Percentiles rank a stretch among this genome's conserved stretches.
phyloP scores from a whole-genome alignment of 164 flowering plant species.

The Kingdonia uniflora region DNA sequence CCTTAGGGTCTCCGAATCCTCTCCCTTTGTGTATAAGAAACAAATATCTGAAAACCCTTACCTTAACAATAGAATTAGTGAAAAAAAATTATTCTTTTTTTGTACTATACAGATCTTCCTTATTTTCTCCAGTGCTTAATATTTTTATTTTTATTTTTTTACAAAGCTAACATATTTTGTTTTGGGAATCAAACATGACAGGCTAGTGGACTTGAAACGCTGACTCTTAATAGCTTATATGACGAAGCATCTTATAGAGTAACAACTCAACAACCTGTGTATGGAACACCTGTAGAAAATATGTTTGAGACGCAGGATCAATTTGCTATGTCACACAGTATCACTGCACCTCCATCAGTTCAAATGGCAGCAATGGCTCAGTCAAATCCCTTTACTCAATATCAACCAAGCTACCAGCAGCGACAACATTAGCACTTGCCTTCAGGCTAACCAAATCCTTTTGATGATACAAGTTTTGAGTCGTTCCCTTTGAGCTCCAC shows the following conservation, averaged over 20 bases:
- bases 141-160: too few species aligned
- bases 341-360: conserved; percentile 52
- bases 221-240: conserved; percentile 72
- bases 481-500: conserved; percentile 43
- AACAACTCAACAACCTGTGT: conserved; percentile 52
- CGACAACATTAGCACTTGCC: conserved; percentile 11
- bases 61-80: too few species aligned
- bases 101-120: too few species aligned
- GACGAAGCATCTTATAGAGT: conserved; percentile 89
- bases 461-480: conserved; percentile 67
- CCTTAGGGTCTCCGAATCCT: too few species aligned
- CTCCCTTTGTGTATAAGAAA: too few species aligned
- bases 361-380: conserved; percentile 71
- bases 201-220: conserved; percentile 95
- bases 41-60: too few species aligned
- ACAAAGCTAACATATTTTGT: too few species aligned
- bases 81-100: too few species aligned
- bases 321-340: conserved; percentile 51
- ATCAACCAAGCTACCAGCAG: conserved; percentile 12
- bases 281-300: conserved; percentile 74
- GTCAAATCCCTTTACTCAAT: conserved; percentile 48
- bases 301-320: conserved; percentile 73
- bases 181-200: conserved; percentile 18
- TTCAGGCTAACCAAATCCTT: conserved; percentile 44
- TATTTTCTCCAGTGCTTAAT: too few species aligned